phyloP scores from a whole-genome alignment of 2,329 filamentous ascomycete genomes.

The Stylonectria norvegica region DNA sequence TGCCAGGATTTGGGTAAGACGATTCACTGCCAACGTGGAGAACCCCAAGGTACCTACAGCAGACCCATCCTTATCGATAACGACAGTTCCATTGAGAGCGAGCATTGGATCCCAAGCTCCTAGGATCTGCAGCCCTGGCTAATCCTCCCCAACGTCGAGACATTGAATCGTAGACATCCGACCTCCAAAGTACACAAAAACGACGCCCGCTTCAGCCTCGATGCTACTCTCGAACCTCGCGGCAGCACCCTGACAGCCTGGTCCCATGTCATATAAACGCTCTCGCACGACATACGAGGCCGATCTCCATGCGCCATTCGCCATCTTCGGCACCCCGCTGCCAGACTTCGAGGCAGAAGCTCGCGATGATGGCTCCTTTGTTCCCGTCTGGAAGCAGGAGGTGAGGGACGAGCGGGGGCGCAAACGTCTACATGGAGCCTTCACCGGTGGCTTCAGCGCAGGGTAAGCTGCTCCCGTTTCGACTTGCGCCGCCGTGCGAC shows the following conservation, averaged over 20 bases:
- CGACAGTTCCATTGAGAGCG: too few relatives aligned
- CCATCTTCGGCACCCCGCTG: conserved; percentile 79
- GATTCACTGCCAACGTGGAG: too few relatives aligned
- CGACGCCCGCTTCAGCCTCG: conserved; percentile 4
- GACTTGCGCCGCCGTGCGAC: too few relatives aligned
- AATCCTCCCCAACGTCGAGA: background rate
- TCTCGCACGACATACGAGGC: conserved; percentile 75
- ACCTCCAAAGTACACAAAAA: too few relatives aligned
- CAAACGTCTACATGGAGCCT: conserved; percentile 90
- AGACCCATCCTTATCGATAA: too few relatives aligned
- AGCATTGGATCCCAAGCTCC: too few relatives aligned
- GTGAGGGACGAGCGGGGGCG: conserved; percentile 88
- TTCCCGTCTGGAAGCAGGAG: conserved; percentile 98
- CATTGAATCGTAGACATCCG: too few relatives aligned
- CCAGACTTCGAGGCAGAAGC: conserved; percentile 74
- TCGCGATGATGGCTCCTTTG: conserved; percentile 86
- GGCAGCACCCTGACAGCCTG: conserved; percentile 8
- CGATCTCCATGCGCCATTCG: conserved; percentile 70
- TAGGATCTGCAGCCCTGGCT: too few relatives aligned
- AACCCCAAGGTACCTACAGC: too few relatives aligned
- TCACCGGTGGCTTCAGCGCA: conserved; percentile 94
- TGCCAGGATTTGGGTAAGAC: too few relatives aligned
- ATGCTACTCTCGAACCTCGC: conserved; percentile 5
- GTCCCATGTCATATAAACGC: conserved; percentile 73
- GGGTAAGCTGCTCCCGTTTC: conserved; percentile 57